Conservation (phyloP, 1,139 yeast species). For the Groenewaldozyma sp. region DNA sequence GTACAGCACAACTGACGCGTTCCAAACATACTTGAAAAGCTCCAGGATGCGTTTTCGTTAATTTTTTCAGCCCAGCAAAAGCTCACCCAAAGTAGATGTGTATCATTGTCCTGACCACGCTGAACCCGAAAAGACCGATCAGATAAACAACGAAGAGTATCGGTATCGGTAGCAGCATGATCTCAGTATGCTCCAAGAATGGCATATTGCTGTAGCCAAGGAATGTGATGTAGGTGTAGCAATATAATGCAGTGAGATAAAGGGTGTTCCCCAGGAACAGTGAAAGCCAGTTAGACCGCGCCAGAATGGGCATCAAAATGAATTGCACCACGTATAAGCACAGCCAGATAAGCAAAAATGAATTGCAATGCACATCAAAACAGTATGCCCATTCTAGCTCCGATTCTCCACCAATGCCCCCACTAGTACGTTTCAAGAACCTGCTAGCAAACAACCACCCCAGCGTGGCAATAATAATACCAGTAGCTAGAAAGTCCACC, state of each 20-base stretch:
- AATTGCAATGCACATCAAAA: conserved; percentile 86
- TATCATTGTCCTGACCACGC: conserved; percentile 62
- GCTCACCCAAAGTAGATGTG: conserved; percentile 49
- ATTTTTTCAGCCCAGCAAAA: too few species aligned
- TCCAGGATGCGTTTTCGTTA: not conserved
- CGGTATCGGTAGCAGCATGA: conserved; percentile 48
- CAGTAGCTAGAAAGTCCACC: conserved; percentile 69
- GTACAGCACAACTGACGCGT: too few species aligned
- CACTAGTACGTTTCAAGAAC: conserved; percentile 37
- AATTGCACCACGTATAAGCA: conserved; percentile 69
- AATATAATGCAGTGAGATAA: conserved; percentile 61
- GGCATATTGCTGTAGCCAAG: conserved; percentile 85
- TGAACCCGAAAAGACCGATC: conserved; percentile 48
- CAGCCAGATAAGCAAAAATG: conserved; percentile 76
- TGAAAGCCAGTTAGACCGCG: conserved; percentile 54
- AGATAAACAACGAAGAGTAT: conserved; percentile 49
- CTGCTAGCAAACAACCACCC: conserved; percentile 67
- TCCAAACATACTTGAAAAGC: not conserved
- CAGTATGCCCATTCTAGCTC: conserved; percentile 90
- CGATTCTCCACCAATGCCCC: conserved; percentile 39
- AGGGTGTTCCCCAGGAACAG: conserved; percentile 68
- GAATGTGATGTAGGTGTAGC: conserved; percentile 72
- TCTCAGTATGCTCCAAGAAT: conserved; percentile 56
- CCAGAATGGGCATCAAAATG: conserved; percentile 60
- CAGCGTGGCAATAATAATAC: conserved; percentile 56